Base-by-base conservation (phyloP, 2,329 filamentous ascomycete genomes). In the Diaporthe citriasiana region DNA sequence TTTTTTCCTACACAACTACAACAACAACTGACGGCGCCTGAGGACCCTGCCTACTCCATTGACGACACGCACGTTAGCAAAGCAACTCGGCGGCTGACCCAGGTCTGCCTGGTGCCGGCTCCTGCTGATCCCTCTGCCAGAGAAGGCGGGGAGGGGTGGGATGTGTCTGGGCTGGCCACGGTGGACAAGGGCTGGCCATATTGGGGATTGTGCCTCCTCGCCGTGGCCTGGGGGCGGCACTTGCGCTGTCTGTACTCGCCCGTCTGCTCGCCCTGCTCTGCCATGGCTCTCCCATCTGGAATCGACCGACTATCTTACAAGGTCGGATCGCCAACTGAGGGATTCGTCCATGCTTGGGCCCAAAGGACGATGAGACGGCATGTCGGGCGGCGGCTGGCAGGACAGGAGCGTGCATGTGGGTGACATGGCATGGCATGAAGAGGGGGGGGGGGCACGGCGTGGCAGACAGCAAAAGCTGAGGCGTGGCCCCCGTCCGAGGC, bases 31-130 rank as follows among this genome's bases (percentile, higher is more conserved):
- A 79, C 77, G 80, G 81, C 80, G 78, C 78, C 77, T 75, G 77
- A 76, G 76, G 45, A 30, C 79, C 77, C 70, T 77, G 77, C 84
- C 81, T 84, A 83, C 77, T 84, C 83, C 81, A 82, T 79, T 78
- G 76, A 78, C 77, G 68, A 74, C 79, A 76, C 71, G 51, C 65
- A 45, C 17, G 66, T 75, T 45, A 75, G 72, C 72, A 75, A 71
- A 40, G 72, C 38, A 42, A 63, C n/a, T 73, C 53, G 27, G 63
- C 68, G 35, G 42, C 63, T 38, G 63, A 35, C 56, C 42, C 73
- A 51, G 33, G 65, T 50, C 74, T 70, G 57, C 38, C 57, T 72
- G 63, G 55, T 63, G 56, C 68, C 71, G 66, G 38, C 66, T 70
- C 50, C 33, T 71, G 74, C 66, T 75, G 74, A 70, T 56, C 71